Conservation (phyloP, 129 eudicot species). For the Artemisia tridentata region DNA sequence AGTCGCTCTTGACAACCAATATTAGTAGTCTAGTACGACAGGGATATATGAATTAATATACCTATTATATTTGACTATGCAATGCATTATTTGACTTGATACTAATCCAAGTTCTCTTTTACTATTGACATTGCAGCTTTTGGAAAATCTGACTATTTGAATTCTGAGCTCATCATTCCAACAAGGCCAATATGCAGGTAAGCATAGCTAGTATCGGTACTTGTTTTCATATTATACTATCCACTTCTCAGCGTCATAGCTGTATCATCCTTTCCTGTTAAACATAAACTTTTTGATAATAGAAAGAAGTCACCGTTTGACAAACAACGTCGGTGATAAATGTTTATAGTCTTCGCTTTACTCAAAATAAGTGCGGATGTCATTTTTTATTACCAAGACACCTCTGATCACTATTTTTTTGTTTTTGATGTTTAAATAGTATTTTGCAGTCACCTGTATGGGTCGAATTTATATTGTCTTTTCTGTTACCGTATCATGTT, state of each 20-base stretch:
- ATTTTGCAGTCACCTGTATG: background rate
- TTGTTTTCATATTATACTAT: background rate
- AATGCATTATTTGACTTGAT: constrained; percentile 2
- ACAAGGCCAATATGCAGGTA: constrained; percentile 35
- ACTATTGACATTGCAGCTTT: constrained; percentile 18
- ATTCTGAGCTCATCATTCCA: constrained; percentile 8
- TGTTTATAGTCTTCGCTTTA: too few relatives aligned
- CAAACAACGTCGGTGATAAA: too few relatives aligned
- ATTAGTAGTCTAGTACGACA: background rate
- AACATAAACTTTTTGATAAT: background rate
- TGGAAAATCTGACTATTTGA: constrained; percentile 7
- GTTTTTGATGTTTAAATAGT: too few relatives aligned
- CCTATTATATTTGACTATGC: background rate
- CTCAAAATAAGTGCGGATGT: too few relatives aligned
- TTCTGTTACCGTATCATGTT: background rate
- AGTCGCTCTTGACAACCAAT: too few relatives aligned
- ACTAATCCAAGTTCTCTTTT: constrained; percentile 4
- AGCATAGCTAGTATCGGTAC: background rate
- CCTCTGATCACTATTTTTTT: background rate
- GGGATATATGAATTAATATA: background rate
- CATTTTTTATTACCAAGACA: too few relatives aligned
- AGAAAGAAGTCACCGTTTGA: background rate
- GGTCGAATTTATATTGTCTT: background rate
- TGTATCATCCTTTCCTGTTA: background rate
- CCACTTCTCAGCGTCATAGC: too few relatives aligned